Evolutionary conservation across 768 basidiomycete genomes (phyloP).

Genomic region (Russula foetens): DNA sequence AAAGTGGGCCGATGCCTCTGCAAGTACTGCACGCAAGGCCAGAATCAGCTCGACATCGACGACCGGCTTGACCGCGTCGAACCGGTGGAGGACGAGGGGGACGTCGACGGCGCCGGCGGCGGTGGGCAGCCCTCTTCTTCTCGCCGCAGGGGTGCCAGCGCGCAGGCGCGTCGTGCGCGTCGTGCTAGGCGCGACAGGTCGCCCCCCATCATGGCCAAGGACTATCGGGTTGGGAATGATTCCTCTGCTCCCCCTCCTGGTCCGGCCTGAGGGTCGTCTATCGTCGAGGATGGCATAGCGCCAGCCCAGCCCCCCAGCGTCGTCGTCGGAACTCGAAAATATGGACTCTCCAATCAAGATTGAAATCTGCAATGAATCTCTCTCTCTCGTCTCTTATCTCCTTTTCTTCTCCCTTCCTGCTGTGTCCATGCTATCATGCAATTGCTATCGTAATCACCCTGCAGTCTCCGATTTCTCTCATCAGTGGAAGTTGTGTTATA

Average conservation of each 20-base stretch:
- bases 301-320: too few relatives aligned
- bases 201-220: not conserved
- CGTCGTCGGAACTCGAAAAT: too few relatives aligned
- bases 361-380: too few relatives aligned
- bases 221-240: not conserved
- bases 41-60: slow-evolving; percentile 1
- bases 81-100: not conserved
- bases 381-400: too few relatives aligned
- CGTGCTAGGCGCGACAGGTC: not conserved
- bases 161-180: not conserved
- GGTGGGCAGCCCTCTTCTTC: not conserved
- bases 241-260: not conserved
- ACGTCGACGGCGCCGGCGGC: not conserved
- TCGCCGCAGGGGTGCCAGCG: not conserved
- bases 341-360: too few relatives aligned
- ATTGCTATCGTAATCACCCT: too few relatives aligned
- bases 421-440: too few relatives aligned
- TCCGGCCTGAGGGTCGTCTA: not conserved
- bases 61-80: not conserved
- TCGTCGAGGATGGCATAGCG: too few relatives aligned
- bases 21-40: slow-evolving; percentile 2
- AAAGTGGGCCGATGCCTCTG: not conserved
- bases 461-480: too few relatives aligned
- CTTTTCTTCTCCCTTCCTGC: too few relatives aligned
- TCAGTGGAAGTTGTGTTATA: too few relatives aligned